phyloP scores from a whole-genome alignment of 768 basidiomycete species.

The Tremella fuciformis region DNA sequence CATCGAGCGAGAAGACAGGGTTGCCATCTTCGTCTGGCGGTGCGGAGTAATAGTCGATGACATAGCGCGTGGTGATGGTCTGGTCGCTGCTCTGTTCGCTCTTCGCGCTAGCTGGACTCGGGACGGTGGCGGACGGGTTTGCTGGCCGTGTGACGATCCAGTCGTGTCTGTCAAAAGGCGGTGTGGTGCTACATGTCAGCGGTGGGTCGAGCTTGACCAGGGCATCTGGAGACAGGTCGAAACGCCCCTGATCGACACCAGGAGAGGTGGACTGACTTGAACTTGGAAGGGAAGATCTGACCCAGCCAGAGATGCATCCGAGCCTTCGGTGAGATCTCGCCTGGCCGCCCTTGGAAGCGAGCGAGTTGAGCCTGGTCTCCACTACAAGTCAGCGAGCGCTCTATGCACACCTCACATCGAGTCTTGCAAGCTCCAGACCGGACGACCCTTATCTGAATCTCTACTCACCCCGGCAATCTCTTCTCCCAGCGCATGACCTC shows the following conservation, averaged over 20 bases:
- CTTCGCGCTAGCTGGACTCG: conserved; percentile 8
- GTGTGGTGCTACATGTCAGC: conserved; percentile 64
- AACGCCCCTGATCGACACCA: not conserved
- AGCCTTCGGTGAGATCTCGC: conserved; percentile 92
- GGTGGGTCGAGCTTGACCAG: not conserved
- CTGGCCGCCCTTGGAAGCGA: conserved; percentile 82
- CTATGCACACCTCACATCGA: not conserved
- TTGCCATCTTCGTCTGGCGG: conserved; percentile 84
- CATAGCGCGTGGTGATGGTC: conserved; percentile 62
- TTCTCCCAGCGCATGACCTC: conserved; percentile 94
- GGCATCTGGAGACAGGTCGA: too few species aligned
- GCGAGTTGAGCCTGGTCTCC: conserved; percentile 70
- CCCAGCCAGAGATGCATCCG: conserved; percentile 80
- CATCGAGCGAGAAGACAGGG: conserved; percentile 92
- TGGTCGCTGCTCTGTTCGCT: conserved; percentile 3
- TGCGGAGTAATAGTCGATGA: conserved; percentile 97
- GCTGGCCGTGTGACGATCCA: conserved; percentile 83
- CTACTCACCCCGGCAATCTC: conserved; percentile 60
- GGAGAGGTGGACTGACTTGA: conserved; percentile 65
- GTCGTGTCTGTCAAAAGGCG: conserved; percentile 97
- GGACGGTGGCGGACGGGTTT: conserved; percentile 14
- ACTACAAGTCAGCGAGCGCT: conserved; percentile 52
- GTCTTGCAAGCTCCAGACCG: not conserved
- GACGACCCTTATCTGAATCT: not conserved
- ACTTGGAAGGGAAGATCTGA: conserved; percentile 80